A percentile compares a stretch with the other conserved stretches of the same genome.
phyloP scores from a whole-genome alignment of 2,329 filamentous ascomycete genomes.

The Aschersonia sp. region DNA sequence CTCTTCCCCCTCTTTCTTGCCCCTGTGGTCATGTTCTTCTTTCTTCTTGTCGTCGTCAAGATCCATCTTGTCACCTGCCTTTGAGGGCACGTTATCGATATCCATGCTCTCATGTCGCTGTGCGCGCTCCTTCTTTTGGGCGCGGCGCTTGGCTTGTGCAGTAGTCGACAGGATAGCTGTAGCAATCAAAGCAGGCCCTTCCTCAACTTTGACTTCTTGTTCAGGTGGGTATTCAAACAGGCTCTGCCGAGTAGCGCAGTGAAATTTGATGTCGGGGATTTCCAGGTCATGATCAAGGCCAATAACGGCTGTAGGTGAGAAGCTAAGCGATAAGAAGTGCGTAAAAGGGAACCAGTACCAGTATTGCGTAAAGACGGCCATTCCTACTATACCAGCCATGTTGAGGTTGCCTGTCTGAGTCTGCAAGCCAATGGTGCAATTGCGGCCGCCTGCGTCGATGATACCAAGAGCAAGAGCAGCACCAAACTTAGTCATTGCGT shows the following conservation, averaged over 20 bases:
- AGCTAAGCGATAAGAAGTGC: slow-evolving; percentile 90
- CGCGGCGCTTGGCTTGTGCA: slow-evolving; percentile 87
- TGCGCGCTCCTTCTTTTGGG: slow-evolving; percentile 85
- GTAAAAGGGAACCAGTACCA: slow-evolving; percentile 99
- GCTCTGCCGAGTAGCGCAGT: slow-evolving; percentile 86
- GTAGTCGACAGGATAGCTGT: slow-evolving; percentile 94
- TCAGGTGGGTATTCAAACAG: slow-evolving; percentile 97
- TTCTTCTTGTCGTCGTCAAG: slow-evolving; percentile 50
- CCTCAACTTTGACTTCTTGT: slow-evolving; percentile 86
- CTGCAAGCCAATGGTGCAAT: slow-evolving; percentile 95
- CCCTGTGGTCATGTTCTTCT: slow-evolving; percentile 36
- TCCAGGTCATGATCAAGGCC: slow-evolving; percentile 88
- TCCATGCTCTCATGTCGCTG: slow-evolving; percentile 92
- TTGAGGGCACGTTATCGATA: slow-evolving; percentile 56
- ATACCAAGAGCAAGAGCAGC: slow-evolving; percentile 89
- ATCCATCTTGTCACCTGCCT: slow-evolving; percentile 76
- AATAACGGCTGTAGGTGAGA: slow-evolving; percentile 93
- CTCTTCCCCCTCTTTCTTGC: slow-evolving; percentile 47
- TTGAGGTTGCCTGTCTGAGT: slow-evolving; percentile 97
- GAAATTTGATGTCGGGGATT: slow-evolving; percentile 86
- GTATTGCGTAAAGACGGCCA: slow-evolving; percentile 97
- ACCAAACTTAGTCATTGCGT: slow-evolving; percentile 99
- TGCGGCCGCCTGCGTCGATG: slow-evolving; percentile 92
- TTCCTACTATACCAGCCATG: slow-evolving; percentile 95
- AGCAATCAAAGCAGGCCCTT: slow-evolving; percentile 84